Evolutionary conservation across 768 basidiomycete species (phyloP).

Genomic region (Rubroboletus satanas): DNA sequence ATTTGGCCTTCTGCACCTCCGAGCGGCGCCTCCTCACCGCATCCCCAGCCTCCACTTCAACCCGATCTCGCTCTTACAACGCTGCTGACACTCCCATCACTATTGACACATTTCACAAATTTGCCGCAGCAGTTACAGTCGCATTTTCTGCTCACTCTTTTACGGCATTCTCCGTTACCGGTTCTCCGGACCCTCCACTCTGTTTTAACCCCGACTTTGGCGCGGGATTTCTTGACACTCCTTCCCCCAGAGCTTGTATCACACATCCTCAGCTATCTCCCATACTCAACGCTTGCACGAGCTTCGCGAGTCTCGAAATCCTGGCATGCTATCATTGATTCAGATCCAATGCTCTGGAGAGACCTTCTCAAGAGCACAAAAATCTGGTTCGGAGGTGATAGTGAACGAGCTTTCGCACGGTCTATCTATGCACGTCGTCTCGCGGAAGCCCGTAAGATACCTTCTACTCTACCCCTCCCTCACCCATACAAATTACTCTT

Average conservation of each 20-base stretch:
- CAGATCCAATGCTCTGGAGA: slow-evolving; percentile 86
- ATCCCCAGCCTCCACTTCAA: slow-evolving; percentile 68
- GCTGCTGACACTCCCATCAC: slow-evolving; percentile 78
- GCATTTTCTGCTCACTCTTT: slow-evolving; percentile 86
- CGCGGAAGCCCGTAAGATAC: slow-evolving; percentile 35
- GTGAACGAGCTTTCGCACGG: slow-evolving; percentile 75
- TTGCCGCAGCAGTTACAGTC: slow-evolving; percentile 85
- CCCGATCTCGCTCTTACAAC: slow-evolving; percentile 80
- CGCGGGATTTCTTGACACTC: slow-evolving; percentile 90
- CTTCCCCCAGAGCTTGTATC: slow-evolving; percentile 92
- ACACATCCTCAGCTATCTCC: slow-evolving; percentile 80
- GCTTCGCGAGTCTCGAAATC: slow-evolving; percentile 85
- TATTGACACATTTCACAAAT: slow-evolving; percentile 75
- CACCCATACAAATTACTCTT: slow-evolving; percentile 92
- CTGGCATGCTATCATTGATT: slow-evolving; percentile 91
- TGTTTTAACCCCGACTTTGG: slow-evolving; percentile 84
- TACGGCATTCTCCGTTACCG: slow-evolving; percentile 87
- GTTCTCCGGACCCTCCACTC: slow-evolving; percentile 88
- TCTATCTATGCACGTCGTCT: slow-evolving; percentile 62
- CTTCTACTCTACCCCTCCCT: slow-evolving; percentile 59
- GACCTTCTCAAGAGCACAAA: slow-evolving; percentile 78
- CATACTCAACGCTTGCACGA: slow-evolving; percentile 76
- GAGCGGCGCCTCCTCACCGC: slow-evolving; percentile 71
- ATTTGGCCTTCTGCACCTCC: slow-evolving; percentile 82
- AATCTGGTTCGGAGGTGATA: slow-evolving; percentile 86